Evolutionary conservation across 441 rosid genomes (phyloP).

Genomic region (Kokia cookei): DNA sequence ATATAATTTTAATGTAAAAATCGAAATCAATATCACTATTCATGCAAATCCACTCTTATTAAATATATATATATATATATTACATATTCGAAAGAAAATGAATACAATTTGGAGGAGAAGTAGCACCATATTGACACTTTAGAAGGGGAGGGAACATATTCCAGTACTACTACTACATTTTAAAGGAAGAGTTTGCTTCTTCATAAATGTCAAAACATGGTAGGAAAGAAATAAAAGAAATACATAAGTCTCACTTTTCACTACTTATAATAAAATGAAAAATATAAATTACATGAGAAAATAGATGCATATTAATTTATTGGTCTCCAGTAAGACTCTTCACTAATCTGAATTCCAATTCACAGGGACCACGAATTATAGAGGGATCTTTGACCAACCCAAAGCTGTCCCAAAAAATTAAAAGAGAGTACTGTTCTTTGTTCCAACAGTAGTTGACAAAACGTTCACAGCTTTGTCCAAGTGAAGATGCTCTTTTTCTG

Average conservation of each 20-base stretch:
- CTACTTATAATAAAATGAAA: too few relatives aligned
- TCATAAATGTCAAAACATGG: neutral
- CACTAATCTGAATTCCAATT: neutral
- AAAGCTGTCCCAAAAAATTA: neutral
- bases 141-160: neutral
- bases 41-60: too few relatives aligned
- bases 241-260: too few relatives aligned
- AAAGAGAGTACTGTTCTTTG: neutral
- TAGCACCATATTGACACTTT: neutral
- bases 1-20: too few relatives aligned
- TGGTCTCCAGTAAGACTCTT: neutral
- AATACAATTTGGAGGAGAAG: neutral
- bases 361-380: neutral
- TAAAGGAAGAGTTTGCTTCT: neutral
- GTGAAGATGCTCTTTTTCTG: neutral
- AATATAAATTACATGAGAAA: too few relatives aligned
- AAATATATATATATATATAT: too few relatives aligned
- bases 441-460: neutral
- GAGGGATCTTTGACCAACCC: neutral
- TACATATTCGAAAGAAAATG: neutral
- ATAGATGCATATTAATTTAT: too few relatives aligned
- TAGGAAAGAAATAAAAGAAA: too few relatives aligned
- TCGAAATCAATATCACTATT: too few relatives aligned
- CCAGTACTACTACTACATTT: neutral
- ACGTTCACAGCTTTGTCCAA: neutral